Percentiles rank a stretch among this genome's conserved stretches.
These are phyloP conservation scores for Bipolaris bicolor DNA, from an alignment of 2,329 filamentous ascomycete species.

Conservation along the genomic window DNA sequence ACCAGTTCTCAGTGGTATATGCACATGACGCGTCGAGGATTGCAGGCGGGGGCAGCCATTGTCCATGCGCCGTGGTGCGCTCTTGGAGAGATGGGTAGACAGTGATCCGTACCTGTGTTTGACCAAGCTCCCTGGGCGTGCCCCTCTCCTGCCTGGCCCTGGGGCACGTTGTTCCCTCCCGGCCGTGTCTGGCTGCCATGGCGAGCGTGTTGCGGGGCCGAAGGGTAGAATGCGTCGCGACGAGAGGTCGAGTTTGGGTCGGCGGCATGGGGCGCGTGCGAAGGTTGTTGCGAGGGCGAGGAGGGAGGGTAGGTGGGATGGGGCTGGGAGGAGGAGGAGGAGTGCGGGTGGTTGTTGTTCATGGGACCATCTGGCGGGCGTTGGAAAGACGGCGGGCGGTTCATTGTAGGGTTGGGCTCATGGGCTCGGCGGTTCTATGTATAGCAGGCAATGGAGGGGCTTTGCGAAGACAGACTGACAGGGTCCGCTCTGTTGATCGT, in stretches of 20 bases:
- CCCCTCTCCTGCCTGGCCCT: constrained; percentile 38
- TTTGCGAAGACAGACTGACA: background rate
- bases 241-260: constrained; percentile 56
- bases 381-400: constrained; percentile 49
- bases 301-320: constrained; percentile 46
- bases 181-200: constrained; percentile 50
- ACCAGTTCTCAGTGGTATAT: no score
- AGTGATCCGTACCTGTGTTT: constrained; percentile 45
- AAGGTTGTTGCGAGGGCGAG: constrained; percentile 41
- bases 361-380: constrained; percentile 51
- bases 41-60: background rate
- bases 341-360: constrained; percentile 59
- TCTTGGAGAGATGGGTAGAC: constrained; percentile 6
- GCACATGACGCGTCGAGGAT: background rate
- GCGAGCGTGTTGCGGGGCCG: constrained; percentile 44
- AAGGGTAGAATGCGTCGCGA: constrained; percentile 56
- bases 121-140: constrained; percentile 45
- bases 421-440: constrained; percentile 9
- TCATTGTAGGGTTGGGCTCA: constrained; percentile 39
- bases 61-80: background rate
- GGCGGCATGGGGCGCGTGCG: constrained; percentile 53
- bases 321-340: constrained; percentile 25
- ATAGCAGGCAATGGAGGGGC: background rate
- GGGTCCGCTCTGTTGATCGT: background rate
- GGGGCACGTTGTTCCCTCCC: constrained; percentile 37